Base-by-base conservation (phyloP, 1,284 basidiomycete species). In the Trichosporon coremiiforme region DNA sequence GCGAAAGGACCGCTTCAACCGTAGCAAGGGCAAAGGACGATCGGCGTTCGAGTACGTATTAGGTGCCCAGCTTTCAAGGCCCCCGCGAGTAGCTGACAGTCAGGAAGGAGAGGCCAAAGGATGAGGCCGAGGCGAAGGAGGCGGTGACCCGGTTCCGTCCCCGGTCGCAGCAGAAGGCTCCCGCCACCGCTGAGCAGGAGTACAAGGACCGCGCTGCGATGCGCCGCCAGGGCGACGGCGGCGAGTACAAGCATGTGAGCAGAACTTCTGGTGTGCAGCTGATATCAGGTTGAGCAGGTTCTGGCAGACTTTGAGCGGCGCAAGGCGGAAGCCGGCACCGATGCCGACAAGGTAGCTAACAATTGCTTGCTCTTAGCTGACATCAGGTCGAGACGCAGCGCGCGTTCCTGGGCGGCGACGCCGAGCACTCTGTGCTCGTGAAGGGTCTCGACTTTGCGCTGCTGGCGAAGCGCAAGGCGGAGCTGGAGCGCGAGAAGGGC, bases 371-470 rank as follows among this genome's bases (percentile, higher is more conserved):
- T 12, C 29, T 10, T n/a, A 33, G 38, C 68, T 57, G 36, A 69
- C 60, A n/a, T 33, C 66, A 92, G 89, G 84, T 94, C 17, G 91
- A 93, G 67, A 87, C 89, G 69, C 88, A 93, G 79, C 87, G 93
- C 60, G 86, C 86, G 62, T 94, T 93, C 80, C 87, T 95, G 1
- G 94, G 94, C n/a, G 93, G 93, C 41, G 93, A 96, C 80, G 88
- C 89, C 55, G 88, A 90, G 67, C 92, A 95, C 80, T 90, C 91
- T 2, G 88, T 95, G 63, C 88, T 95, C 4, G 92, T 95, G 53
- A 95, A 94, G 76, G 85, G 94, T n/a, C 88, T 97, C 38, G 94
- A 97, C 78, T 88, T 90, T 78, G 90, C 92, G 0, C 87, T 96
- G 3, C 85, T 97, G 8, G 91, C 94, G 75, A 90, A 93, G 76